phyloP scores from a whole-genome alignment of 139 green algal species.

The Closterium sp. region DNA sequence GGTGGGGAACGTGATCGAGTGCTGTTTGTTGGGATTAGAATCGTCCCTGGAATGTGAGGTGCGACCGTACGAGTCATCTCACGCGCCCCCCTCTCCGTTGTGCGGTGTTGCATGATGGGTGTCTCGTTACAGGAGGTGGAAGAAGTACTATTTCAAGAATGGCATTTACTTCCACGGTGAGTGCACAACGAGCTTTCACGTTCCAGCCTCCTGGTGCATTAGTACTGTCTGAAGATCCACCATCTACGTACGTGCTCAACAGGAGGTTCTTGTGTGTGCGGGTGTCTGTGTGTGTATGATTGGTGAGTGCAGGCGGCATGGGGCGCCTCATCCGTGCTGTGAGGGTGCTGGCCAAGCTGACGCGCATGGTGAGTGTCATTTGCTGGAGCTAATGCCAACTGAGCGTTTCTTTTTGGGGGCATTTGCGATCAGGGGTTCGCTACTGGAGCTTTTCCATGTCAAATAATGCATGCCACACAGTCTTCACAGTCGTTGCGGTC shows the following conservation, averaged over 20 bases:
- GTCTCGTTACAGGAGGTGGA: constrained; percentile 8
- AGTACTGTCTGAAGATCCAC: neutral
- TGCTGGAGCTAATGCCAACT: neutral
- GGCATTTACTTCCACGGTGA: constrained; percentile 91
- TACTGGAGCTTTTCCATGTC: too few relatives aligned
- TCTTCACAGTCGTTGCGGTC: neutral
- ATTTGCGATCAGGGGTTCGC: too few relatives aligned
- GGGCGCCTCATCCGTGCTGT: constrained; percentile 57
- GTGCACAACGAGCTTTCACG: neutral
- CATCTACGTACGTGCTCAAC: neutral
- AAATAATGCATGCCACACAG: neutral
- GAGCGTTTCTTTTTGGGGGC: too few relatives aligned
- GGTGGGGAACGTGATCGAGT: neutral
- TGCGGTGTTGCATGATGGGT: neutral
- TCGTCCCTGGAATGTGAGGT: neutral
- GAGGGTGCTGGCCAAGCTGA: constrained; percentile 45
- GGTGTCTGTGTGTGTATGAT: neutral
- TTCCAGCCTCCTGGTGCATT: neutral
- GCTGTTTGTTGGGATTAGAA: neutral
- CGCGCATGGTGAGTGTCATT: neutral
- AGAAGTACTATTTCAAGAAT: constrained; percentile 81
- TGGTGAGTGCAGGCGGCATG: constrained; percentile 80
- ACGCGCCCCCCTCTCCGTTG: neutral
- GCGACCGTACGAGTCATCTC: neutral
- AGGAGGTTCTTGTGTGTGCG: neutral